Evolutionary conservation across 2,329 filamentous ascomycete species (phyloP).

Genomic region (Aspergillus fumigatus): DNA sequence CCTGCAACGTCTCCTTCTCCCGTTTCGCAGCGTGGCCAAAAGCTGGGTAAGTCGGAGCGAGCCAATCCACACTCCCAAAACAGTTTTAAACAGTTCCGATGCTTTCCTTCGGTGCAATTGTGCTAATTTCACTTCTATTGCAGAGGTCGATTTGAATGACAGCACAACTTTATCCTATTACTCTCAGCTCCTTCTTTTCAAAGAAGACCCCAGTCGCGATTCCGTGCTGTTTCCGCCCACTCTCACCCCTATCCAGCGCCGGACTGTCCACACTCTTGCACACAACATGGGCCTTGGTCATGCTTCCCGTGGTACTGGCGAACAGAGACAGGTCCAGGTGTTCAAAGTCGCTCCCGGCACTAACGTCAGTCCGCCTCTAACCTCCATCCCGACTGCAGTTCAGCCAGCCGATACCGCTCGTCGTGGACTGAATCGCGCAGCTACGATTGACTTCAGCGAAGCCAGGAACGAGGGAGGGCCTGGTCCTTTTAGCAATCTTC

Average conservation of each 20-base stretch:
- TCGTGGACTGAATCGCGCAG: conserved; percentile 82
- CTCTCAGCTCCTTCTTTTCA: conserved; percentile 84
- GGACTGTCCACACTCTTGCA: conserved; percentile 87
- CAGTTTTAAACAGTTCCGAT: not conserved
- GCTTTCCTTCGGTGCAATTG: not conserved
- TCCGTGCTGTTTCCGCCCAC: conserved; percentile 78
- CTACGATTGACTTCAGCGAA: conserved; percentile 94
- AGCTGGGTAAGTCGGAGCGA: conserved; percentile 29
- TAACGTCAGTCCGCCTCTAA: conserved; percentile 59
- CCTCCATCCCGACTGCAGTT: conserved; percentile 58
- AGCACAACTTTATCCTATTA: conserved; percentile 83
- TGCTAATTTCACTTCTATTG: conserved; percentile 18
- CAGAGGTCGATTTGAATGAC: conserved; percentile 86
- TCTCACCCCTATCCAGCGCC: conserved; percentile 76
- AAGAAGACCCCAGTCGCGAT: conserved; percentile 71
- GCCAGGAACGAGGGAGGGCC: conserved; percentile 63
- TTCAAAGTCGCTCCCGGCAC: conserved; percentile 54
- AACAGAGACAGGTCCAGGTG: conserved; percentile 86
- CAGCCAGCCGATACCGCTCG: conserved; percentile 72
- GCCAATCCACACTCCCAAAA: not conserved
- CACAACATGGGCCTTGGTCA: conserved; percentile 94
- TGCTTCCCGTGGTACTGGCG: conserved; percentile 80
- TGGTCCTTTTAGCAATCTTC: conserved; percentile 68
- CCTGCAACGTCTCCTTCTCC: conserved; percentile 63
- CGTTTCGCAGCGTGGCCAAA: conserved; percentile 52